Evolutionary conservation across 2,329 filamentous ascomycete genomes (phyloP), one percentile per base, ranked within the genome.

Genomic region (Intubia oerlemansii): DNA sequence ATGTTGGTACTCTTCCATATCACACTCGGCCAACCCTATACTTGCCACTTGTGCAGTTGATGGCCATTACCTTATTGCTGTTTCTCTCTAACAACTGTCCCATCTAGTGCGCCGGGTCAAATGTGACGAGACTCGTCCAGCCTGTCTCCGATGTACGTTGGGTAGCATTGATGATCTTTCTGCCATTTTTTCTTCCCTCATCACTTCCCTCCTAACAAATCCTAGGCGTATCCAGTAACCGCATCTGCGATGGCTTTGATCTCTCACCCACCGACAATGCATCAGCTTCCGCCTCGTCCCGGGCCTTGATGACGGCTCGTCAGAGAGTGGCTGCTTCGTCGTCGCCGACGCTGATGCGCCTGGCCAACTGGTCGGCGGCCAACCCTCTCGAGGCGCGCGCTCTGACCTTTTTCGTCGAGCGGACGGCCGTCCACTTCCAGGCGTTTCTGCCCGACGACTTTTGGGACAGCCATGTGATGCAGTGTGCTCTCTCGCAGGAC

Each of bases 31-130:
- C n/a, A n/a, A n/a, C n/a, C n/a, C n/a, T n/a, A n/a, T n/a, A n/a
- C n/a, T n/a, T n/a, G n/a, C n/a, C n/a, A n/a, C n/a, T n/a, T n/a
- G n/a, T n/a, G n/a, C n/a, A n/a, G n/a, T n/a, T n/a, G n/a, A n/a
- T n/a, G n/a, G n/a, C n/a, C n/a, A n/a, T n/a, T n/a, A n/a, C n/a
- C n/a, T n/a, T n/a, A n/a, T n/a, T n/a, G n/a, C n/a, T n/a, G n/a
- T n/a, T n/a, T n/a, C n/a, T n/a, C n/a, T n/a, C n/a, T n/a, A n/a
- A n/a, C n/a, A n/a, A n/a, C n/a, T n/a, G n/a, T n/a, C n/a, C n/a
- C n/a, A n/a, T n/a, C n/a, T 13, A 36, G 34, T 34, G 10, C 32
- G 34, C 14, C 31, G 27, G 21, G 27, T 36, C 17, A 34, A 34
- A 14, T 34, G 34, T 15, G 34, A 36, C 22, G 34, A 36, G 24